These are phyloP conservation scores for Fistulinella prunicolor DNA, from an alignment of 768 basidiomycete genomes.

Conservation along the genomic window DNA sequence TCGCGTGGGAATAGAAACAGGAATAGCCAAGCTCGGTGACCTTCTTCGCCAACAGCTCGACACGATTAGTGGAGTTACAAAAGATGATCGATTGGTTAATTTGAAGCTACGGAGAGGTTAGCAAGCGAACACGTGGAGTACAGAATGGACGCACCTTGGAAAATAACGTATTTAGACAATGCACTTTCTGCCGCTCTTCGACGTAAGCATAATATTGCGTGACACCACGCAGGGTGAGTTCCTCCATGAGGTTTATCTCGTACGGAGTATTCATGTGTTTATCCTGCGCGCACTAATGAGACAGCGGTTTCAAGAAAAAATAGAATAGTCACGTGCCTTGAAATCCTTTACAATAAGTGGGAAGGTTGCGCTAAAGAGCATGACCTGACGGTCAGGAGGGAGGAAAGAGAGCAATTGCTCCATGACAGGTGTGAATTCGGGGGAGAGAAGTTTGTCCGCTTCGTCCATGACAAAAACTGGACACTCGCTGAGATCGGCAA, in stretches of 20 bases:
- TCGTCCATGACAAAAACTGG: conserved; percentile 99
- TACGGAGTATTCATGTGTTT: conserved; percentile 96
- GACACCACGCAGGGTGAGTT: conserved; percentile 96
- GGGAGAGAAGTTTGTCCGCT: conserved; percentile 95
- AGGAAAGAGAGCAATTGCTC: conserved; percentile 89
- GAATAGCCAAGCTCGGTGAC: conserved; percentile 99
- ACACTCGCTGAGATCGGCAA: conserved; percentile 93
- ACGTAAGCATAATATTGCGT: conserved; percentile 99
- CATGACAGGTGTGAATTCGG: conserved; percentile 98
- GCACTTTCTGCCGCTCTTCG: conserved; percentile 98
- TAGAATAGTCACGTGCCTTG: conserved; percentile 54
- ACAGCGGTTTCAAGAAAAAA: neutral
- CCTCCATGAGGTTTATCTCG: conserved; percentile 99
- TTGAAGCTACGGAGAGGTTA: conserved; percentile 70
- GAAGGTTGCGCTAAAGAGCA: conserved; percentile 99
- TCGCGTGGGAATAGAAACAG: conserved; percentile 99
- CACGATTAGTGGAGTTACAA: conserved; percentile 99
- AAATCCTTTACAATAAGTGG: conserved; percentile 99
- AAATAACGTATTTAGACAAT: conserved; percentile 99
- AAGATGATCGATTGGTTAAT: conserved; percentile 99
- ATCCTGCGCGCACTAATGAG: conserved; percentile 50
- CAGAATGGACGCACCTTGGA: conserved; percentile 64
- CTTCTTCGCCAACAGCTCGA: conserved; percentile 98
- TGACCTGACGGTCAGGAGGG: conserved; percentile 86
- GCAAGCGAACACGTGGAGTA: neutral